Evolutionary conservation across 805 yeast genomes (phyloP), one percentile per base, ranked within the genome.

Genomic region (Phaffomyces antillensis): DNA sequence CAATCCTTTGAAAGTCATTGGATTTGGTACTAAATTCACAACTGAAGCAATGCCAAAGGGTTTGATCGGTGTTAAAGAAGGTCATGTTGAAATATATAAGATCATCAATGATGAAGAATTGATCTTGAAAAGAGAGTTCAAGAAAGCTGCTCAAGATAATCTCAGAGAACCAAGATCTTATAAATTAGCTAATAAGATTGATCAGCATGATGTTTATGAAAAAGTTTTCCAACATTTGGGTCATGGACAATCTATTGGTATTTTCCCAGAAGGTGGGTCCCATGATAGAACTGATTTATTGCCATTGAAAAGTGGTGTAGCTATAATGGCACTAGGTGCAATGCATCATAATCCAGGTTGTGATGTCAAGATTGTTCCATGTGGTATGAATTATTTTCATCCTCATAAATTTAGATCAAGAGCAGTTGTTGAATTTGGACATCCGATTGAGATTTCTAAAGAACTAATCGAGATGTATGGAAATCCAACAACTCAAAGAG

Each of bases 231-330:
- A 82, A 41, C 96, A 88, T 62, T 72, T 93, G 50, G 75, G 86
- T 17, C 74, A 78, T 47, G 89, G 93, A 36, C 79, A 86, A 45
- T 86, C 95, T 50, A 66, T 93, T 32, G 98, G 98, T 11, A 86
- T 93, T 38, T 93, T 89, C 68, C 97, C 99, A 9, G 99, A 93
- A 69, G 99, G 99, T 47, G 99, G 99, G 1, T 88, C 96, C 12
- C 99, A 91, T 59, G 99, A 91, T 63, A 74, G 99, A 53, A 81
- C 98, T 0, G 95, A 88, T 51, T 66, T 91, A 53, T 72, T 91
- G 41, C 99, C 99, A 0, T 70, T 91, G 53, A 91, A 93, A 61
- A 96, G 98, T 1, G 99, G 99, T 50, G 97, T 93, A 9, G 96
- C 96, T 3, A 85, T 91, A 45, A 93, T 91, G 98, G 99, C 98